Conservation (phyloP, 176 grass and related monocot genomes). For the Triticum dicoccoides region DNA sequence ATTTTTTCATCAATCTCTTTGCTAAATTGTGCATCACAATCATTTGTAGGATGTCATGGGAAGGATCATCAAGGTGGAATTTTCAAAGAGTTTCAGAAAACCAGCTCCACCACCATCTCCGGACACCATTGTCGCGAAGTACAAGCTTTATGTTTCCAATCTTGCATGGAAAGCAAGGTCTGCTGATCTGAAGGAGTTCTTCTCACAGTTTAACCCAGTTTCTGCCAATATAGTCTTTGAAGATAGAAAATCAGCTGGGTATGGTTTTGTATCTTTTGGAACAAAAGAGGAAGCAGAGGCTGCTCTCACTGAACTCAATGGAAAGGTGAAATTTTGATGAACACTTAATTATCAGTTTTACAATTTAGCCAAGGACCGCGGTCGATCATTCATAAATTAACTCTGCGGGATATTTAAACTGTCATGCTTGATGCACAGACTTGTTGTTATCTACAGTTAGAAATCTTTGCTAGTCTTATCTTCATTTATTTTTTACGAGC, state of each 20-base stretch:
- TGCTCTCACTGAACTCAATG: slow-evolving; percentile 79
- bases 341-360: not conserved
- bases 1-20: not conserved
- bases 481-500: not conserved
- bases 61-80: slow-evolving; percentile 77
- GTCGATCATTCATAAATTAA: slow-evolving; percentile 13
- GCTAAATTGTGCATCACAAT: slow-evolving; percentile 13
- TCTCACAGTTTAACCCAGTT: slow-evolving; percentile 54
- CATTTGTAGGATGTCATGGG: slow-evolving; percentile 60
- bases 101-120: slow-evolving; percentile 51
- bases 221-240: slow-evolving; percentile 70
- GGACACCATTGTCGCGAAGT: slow-evolving; percentile 32
- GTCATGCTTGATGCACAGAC: not conserved
- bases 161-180: slow-evolving; percentile 89
- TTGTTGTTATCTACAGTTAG: not conserved
- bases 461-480: not conserved
- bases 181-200: slow-evolving; percentile 67
- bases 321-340: slow-evolving; percentile 53
- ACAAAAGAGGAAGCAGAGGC: slow-evolving; percentile 71
- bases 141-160: slow-evolving; percentile 89
- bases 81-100: slow-evolving; percentile 76
- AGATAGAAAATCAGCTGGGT: slow-evolving; percentile 69
- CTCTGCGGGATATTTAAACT: not conserved
- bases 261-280: slow-evolving; percentile 83
- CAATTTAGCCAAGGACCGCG: slow-evolving; percentile 1